Conservation (phyloP, 1,284 basidiomycete species). For the Fistulina hepatica region DNA sequence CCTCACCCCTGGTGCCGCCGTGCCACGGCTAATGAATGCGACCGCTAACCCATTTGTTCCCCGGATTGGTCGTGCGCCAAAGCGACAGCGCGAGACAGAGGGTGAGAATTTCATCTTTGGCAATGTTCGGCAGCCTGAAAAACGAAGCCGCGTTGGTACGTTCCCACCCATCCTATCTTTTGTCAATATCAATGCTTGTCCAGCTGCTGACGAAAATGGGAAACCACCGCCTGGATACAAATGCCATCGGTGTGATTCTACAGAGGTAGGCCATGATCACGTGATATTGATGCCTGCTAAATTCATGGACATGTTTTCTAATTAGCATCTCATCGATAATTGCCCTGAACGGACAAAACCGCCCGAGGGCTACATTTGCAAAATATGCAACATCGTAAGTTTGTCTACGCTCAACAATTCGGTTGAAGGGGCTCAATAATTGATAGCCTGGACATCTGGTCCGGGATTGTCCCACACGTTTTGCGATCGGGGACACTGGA, state of each 20-base stretch:
- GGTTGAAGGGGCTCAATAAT: conserved; percentile 1
- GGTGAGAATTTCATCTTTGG: conserved; percentile 64
- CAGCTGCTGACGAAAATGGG: conserved; percentile 32
- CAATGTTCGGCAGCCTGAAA: conserved; percentile 40
- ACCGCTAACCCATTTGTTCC: conserved; percentile 67
- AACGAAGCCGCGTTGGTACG: conserved; percentile 45
- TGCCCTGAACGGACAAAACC: conserved; percentile 68
- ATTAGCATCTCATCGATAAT: conserved; percentile 64
- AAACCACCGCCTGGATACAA: conserved; percentile 64
- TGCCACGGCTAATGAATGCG: conserved; percentile 50
- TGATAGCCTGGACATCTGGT: conserved; percentile 68
- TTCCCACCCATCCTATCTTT: conserved; percentile 1
- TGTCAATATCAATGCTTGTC: conserved; percentile 3
- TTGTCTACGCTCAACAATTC: conserved; percentile 3
- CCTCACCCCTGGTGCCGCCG: conserved; percentile 27
- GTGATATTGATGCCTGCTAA: too few species aligned
- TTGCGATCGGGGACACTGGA: conserved; percentile 65
- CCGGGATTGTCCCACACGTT: conserved; percentile 74
- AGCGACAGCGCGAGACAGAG: conserved; percentile 42
- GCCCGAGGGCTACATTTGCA: conserved; percentile 79
- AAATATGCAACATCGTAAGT: conserved; percentile 56
- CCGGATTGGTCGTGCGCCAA: conserved; percentile 27
- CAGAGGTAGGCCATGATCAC: conserved; percentile 39
- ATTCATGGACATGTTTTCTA: conserved; percentile 3
- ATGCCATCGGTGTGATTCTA: conserved; percentile 65